These are phyloP conservation scores for Pyrus bretschneideri DNA, from an alignment of 306 rosid genomes.

Conservation along the genomic window DNA sequence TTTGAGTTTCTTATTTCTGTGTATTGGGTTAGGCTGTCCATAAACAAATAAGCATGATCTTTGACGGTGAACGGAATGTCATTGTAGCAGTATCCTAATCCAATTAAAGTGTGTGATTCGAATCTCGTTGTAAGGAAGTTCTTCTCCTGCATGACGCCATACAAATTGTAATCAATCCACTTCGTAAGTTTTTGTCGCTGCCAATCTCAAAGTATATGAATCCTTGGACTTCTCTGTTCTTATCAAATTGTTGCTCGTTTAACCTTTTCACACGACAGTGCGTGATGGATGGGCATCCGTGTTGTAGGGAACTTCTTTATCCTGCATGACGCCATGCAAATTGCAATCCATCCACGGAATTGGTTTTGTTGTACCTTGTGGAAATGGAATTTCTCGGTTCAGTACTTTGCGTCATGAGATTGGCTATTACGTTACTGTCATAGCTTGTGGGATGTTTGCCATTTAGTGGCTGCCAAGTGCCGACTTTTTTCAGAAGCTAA, in stretches of 20 bases:
- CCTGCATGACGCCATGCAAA: slow-evolving; percentile 1
- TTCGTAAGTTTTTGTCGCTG: not conserved
- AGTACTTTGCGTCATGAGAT: not conserved
- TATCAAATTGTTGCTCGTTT: not conserved
- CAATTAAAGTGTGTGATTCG: not conserved
- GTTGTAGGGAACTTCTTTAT: no score
- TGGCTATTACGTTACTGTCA: not conserved
- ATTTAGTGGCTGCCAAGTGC: not conserved
- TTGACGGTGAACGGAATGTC: not conserved
- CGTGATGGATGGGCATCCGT: not conserved
- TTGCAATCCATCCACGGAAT: not conserved
- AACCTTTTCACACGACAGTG: not conserved
- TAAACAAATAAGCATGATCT: not conserved
- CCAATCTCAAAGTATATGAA: not conserved
- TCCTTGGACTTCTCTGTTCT: not conserved
- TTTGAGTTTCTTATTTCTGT: not conserved
- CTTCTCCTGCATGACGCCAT: not conserved
- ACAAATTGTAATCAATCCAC: not conserved
- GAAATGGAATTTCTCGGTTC: not conserved
- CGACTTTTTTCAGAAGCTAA: not conserved
- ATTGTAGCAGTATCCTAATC: not conserved
- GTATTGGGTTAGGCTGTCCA: not conserved
- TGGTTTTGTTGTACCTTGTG: not conserved
- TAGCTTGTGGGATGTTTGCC: not conserved
- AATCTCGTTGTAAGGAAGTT: not conserved